phyloP scores from a whole-genome alignment of 352 stramenopile genomes.

The Phytopythium delawarense region DNA sequence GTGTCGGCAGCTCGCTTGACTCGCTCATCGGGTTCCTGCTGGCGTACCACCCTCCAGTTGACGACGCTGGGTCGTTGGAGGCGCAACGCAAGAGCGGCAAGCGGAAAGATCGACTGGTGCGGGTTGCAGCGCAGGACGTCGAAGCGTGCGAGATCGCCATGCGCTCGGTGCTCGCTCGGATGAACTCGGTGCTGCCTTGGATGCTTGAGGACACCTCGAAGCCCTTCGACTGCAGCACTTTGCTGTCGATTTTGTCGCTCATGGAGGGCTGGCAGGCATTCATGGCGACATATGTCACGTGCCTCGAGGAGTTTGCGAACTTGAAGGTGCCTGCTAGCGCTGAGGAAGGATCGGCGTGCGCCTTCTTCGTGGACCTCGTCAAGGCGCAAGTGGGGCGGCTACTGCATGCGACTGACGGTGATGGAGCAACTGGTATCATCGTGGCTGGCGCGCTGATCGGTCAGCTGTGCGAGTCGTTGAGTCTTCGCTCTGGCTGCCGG shows the following conservation, averaged over 20 bases:
- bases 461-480: constrained; percentile 24
- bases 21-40: constrained; percentile 33
- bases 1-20: constrained; percentile 8
- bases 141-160: constrained; percentile 26
- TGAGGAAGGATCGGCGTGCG: constrained; percentile 31
- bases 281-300: constrained; percentile 34
- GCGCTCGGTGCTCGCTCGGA: constrained; percentile 15
- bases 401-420: constrained; percentile 4
- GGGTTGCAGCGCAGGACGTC: constrained; percentile 42
- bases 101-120: constrained; percentile 52
- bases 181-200: constrained; percentile 17
- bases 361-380: constrained; percentile 35
- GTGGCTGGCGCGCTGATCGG: constrained; percentile 33
- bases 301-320: constrained; percentile 28
- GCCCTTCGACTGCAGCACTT: constrained; percentile 8
- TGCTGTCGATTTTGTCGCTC: constrained; percentile 30
- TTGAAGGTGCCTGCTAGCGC: constrained; percentile 41
- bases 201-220: not conserved
- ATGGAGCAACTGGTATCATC: constrained; percentile 19
- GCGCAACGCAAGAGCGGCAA: constrained; percentile 23
- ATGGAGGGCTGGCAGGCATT: constrained; percentile 42
- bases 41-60: constrained; percentile 29
- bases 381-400: constrained; percentile 12
- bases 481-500: not conserved
- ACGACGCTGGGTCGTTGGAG: constrained; percentile 20